phyloP scores from a whole-genome alignment of 805 yeast genomes.

The Kazachstania viticola region DNA sequence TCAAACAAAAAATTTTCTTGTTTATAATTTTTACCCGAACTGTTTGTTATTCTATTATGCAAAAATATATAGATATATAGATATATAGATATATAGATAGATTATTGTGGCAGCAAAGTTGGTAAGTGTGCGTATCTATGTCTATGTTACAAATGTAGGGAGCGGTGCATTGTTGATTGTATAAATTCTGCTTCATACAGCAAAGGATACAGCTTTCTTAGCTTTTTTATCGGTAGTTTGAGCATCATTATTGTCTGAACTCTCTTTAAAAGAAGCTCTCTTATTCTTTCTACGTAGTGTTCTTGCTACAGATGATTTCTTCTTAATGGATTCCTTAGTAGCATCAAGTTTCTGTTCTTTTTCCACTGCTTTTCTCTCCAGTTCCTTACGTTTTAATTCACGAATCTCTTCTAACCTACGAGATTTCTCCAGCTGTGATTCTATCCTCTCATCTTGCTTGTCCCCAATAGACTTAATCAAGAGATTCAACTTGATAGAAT shows the following conservation, averaged over 20 bases:
- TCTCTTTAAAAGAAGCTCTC: constrained; percentile 12
- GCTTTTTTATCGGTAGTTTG: constrained; percentile 21
- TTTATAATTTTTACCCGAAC: no score
- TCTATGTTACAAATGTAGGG: no score
- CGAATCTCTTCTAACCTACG: constrained; percentile 83
- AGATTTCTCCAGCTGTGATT: constrained; percentile 83
- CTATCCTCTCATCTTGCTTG: constrained; percentile 63
- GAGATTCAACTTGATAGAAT: constrained; percentile 49
- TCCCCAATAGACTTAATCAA: constrained; percentile 75
- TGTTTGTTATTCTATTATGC: no score
- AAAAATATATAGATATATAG: background rate
- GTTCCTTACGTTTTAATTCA: constrained; percentile 74
- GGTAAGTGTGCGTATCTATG: no score
- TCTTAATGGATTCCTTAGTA: constrained; percentile 67
- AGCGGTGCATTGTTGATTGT: no score
- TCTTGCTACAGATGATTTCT: constrained; percentile 62
- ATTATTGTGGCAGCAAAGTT: no score
- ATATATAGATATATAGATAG: no score
- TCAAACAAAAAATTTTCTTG: no score
- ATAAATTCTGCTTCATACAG: constrained; percentile 16
- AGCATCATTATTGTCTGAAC: constrained; percentile 4
- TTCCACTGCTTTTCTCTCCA: constrained; percentile 69
- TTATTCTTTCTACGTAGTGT: constrained; percentile 49
- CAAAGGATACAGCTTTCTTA: constrained; percentile 39
- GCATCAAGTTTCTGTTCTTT: constrained; percentile 60